These are phyloP conservation scores for Diaporthe vexans DNA, from an alignment of 2,329 filamentous ascomycete genomes.

Conservation along the genomic window DNA sequence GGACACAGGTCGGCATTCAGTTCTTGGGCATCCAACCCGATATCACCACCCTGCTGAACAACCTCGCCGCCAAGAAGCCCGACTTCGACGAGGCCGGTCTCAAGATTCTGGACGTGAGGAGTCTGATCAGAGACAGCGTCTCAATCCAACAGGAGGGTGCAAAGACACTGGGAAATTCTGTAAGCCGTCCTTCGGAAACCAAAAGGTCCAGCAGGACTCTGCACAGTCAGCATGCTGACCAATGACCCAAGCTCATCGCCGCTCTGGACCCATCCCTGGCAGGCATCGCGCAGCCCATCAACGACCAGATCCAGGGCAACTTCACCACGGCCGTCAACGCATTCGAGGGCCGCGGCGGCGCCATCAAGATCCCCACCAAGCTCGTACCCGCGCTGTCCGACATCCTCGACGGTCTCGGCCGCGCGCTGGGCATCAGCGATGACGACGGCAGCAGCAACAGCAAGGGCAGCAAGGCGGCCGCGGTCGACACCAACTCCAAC, in stretches of 20 bases:
- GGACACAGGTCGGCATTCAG: conserved; percentile 23
- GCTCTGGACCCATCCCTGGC: conserved; percentile 21
- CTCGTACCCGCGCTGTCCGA: conserved; percentile 13
- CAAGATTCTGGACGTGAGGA: conserved; percentile 33
- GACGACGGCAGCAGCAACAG: not conserved
- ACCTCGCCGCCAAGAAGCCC: conserved; percentile 20
- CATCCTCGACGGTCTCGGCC: conserved; percentile 9
- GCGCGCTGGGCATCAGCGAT: not conserved
- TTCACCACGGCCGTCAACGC: conserved; percentile 32
- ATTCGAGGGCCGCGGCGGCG: conserved; percentile 25
- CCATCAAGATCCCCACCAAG: conserved; percentile 31
- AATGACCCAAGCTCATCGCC: not conserved
- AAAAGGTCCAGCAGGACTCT: too few species aligned
- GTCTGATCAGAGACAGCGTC: conserved; percentile 28
- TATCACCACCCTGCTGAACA: conserved; percentile 25
- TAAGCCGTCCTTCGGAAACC: too few species aligned
- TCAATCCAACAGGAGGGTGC: conserved; percentile 27
- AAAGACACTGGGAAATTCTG: conserved; percentile 7
- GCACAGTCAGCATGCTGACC: not conserved
- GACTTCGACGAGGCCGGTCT: conserved; percentile 24
- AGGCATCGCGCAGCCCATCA: conserved; percentile 33
- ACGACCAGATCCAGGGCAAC: conserved; percentile 37
- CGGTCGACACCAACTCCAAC: conserved; percentile 22
- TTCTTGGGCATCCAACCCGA: conserved; percentile 31
- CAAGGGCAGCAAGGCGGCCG: not conserved